Percentiles rank a stretch among this genome's conserved stretches.
phyloP scores from a whole-genome alignment of 495 filamentous ascomycete genomes.

The Geoglossum glabrum region DNA sequence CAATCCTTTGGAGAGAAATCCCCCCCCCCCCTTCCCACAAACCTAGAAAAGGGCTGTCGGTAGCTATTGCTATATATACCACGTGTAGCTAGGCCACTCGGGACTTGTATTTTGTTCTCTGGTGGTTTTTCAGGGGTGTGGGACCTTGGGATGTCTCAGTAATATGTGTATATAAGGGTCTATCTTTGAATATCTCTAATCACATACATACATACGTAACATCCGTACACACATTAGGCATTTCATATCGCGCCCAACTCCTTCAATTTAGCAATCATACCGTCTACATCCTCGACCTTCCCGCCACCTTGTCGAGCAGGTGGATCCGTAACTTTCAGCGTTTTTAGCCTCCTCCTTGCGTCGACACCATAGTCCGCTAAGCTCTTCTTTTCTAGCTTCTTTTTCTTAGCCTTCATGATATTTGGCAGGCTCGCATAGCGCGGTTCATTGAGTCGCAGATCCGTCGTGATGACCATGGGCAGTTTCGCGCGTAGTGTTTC shows the following conservation, averaged over 20 bases:
- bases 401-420: conserved; percentile 99
- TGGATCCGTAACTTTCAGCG: conserved; percentile 75
- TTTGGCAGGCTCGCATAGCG: conserved; percentile 88
- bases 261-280: conserved; percentile 78
- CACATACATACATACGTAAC: too few species aligned
- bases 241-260: conserved; percentile 70
- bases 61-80: too few species aligned
- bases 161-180: too few species aligned
- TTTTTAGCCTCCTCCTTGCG: conserved; percentile 57
- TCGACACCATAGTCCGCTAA: conserved; percentile 63
- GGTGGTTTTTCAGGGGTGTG: too few species aligned
- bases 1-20: too few species aligned
- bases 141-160: too few species aligned
- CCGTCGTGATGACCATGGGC: conserved; percentile 85
- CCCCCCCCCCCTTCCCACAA: too few species aligned
- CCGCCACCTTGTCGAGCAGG: conserved; percentile 75
- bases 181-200: too few species aligned
- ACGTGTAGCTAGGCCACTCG: too few species aligned
- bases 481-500: conserved; percentile 72
- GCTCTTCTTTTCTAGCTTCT: conserved; percentile 80
- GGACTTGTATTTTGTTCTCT: too few species aligned
- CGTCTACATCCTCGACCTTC: conserved; percentile 93
- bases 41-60: too few species aligned
- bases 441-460: conserved; percentile 87
- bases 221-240: too few species aligned